Evolutionary conservation across 306 rosid species (phyloP).

Genomic region (barrel medic (Medicago truncatula)): MtrunA17r5.0-ANR NC_053044.1:57784501-57785000

Average conservation of each 20-base stretch:
- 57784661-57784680: not conserved
- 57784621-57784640: not conserved
- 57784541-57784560: not conserved
- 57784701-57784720: conserved; percentile 1
- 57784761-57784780: not conserved
- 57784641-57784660: conserved; percentile 20
- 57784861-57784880: conserved; percentile 14
- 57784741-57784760: not conserved
- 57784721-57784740: conserved; percentile 4
- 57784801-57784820: not conserved
- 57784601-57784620: not conserved
- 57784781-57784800: conserved; percentile 23
- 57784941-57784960: not conserved
- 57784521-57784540: not conserved
- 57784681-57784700: not conserved
- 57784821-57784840: not conserved
- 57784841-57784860: not conserved
- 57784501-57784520: conserved; percentile 36
- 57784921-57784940: conserved; percentile 22
- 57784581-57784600: not conserved
- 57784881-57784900: not conserved
- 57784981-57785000: conserved; percentile 5
- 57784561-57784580: not conserved
- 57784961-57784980: not conserved
- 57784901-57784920: not conserved